Base-by-base conservation (phyloP, 495 filamentous ascomycete genomes). In the Gamarada debralockiae region DNA sequence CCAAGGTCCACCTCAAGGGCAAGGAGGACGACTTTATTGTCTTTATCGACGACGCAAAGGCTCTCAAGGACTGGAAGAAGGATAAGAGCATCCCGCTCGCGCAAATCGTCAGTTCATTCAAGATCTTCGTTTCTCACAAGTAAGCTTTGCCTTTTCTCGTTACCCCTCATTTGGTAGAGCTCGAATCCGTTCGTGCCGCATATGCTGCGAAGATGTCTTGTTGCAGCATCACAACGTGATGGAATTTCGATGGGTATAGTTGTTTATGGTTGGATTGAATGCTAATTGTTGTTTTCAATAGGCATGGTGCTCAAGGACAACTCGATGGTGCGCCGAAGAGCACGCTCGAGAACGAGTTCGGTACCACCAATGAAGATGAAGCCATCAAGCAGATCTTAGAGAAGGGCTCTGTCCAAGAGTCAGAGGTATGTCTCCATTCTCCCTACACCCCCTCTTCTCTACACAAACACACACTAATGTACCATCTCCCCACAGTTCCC, bases 1-100 rank as follows among this genome's bases (percentile, higher is more conserved):
- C 72, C 73, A 97, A 95, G 75, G 80, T 96, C 71, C 83, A 95
- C 83, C 92, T 85, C 84, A 87, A 91, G 77, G 92, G 93, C 75
- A 72, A 75, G 48, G 76, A 80, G 20, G 90, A 97, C 25, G 90
- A 96, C 78, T 98, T 92, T 67, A 71, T 97, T 67, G 77, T 97
- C 75, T 89, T 96, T 68, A 77, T 95, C 49, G 90, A 97, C 52
- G 86, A 86, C 66, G 58, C 74, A 15, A 67, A 86, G 20, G 76
- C 77, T 36, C 78, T 90, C 53, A 73, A 89, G 69, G 81, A 90
- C 64, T 97, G 93, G 95, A 83, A 81, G 71, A 72, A 70, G 14
- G 92, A 98, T 73, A 82, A 82, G 61, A 83, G 79, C 9, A 75
- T 91, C 34, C 85, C 93, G 12, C 71, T 97, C 18, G 77, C 85